Conservation (phyloP, 768 basidiomycete genomes). For the Pulveroboletus frians region DNA sequence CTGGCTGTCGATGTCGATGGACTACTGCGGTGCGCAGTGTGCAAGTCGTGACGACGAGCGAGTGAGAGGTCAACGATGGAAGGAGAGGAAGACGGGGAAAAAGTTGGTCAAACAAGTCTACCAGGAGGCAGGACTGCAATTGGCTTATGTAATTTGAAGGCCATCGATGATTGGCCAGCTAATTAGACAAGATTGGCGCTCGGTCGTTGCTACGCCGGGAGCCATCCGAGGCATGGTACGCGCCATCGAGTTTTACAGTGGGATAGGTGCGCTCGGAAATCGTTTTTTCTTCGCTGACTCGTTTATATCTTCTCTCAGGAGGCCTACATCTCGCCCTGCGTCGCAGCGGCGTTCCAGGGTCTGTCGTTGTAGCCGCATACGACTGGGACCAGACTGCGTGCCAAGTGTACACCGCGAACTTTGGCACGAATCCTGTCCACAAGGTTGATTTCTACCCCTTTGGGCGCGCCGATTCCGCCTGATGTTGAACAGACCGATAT, state of each 20-base stretch:
- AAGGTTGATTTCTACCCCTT: conserved; percentile 21
- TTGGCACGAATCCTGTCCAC: conserved; percentile 41
- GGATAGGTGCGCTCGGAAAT: conserved; percentile 52
- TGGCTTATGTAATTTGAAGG: conserved; percentile 16
- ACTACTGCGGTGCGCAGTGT: neutral
- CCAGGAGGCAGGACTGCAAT: conserved; percentile 16
- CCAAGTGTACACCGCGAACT: conserved; percentile 62
- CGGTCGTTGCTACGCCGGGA: neutral
- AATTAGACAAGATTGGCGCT: conserved; percentile 1
- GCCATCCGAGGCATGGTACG: conserved; percentile 12
- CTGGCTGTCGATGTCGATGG: neutral
- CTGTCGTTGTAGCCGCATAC: conserved; percentile 57
- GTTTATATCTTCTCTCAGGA: conserved; percentile 37
- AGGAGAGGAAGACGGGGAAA: neutral
- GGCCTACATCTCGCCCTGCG: conserved; percentile 67
- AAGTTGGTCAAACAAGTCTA: neutral
- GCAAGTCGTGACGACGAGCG: neutral
- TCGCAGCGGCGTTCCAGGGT: conserved; percentile 43
- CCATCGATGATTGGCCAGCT: conserved; percentile 5
- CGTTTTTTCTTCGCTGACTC: neutral
- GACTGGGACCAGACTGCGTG: conserved; percentile 80
- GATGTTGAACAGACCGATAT: conserved; percentile 50
- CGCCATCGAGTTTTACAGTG: conserved; percentile 69
- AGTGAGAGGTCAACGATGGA: conserved; percentile 1
- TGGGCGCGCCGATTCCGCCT: neutral